A percentile compares a stretch with the other conserved stretches of the same genome.
These are phyloP conservation scores for Aspergillus felis DNA, from an alignment of 2,329 filamentous ascomycete genomes.

Conservation along the genomic window DNA sequence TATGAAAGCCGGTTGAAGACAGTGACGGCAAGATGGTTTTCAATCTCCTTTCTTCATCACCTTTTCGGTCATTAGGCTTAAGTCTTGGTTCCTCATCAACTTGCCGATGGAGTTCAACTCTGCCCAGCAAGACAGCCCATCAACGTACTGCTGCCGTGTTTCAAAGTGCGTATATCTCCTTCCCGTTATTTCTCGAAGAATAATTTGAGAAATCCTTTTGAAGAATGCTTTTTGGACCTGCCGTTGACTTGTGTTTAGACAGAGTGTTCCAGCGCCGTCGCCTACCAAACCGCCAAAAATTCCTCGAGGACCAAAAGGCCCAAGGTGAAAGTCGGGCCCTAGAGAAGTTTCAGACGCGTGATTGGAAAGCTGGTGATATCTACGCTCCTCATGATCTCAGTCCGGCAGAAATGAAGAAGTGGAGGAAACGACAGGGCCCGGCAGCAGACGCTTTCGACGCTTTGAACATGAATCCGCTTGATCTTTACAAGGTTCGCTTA, in stretches of 20 bases:
- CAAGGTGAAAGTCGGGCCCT: constrained; percentile 36
- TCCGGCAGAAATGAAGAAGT: constrained; percentile 74
- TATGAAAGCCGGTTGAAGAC: not conserved
- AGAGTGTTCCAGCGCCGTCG: constrained; percentile 22
- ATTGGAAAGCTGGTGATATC: constrained; percentile 74
- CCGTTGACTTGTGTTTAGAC: constrained; percentile 13
- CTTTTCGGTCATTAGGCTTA: constrained; percentile 23
- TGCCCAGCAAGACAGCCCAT: constrained; percentile 23
- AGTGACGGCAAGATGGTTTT: constrained; percentile 24
- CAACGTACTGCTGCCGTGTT: constrained; percentile 16
- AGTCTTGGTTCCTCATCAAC: constrained; percentile 17
- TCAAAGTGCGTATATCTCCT: not conserved
- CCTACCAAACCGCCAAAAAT: constrained; percentile 28
- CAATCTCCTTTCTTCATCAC: constrained; percentile 24
- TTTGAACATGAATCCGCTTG: constrained; percentile 72
- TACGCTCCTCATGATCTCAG: constrained; percentile 88
- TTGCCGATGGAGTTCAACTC: constrained; percentile 35
- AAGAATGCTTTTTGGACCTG: not conserved
- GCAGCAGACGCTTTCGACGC: constrained; percentile 72
- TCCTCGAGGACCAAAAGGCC: constrained; percentile 34
- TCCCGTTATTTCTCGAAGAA: not conserved
- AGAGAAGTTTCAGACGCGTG: constrained; percentile 52
- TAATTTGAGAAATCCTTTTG: too few species aligned
- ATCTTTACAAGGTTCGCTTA: constrained; percentile 74
- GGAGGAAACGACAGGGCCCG: constrained; percentile 56